Evolutionary conservation across 805 yeast genomes (phyloP).

Genomic region (Wickerhamomyces hampshirensis): DNA sequence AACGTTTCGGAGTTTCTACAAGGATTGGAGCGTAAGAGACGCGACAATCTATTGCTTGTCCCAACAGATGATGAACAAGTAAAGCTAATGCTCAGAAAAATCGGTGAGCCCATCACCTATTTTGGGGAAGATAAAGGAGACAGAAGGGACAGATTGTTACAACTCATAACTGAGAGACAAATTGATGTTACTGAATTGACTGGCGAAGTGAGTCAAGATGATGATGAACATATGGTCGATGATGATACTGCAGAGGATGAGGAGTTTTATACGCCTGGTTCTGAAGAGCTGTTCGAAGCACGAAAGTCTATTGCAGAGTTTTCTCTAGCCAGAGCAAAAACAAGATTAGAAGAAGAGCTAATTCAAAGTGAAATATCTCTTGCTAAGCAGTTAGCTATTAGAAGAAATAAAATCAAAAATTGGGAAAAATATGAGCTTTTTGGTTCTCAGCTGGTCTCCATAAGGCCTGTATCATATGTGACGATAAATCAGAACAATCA

Average conservation of each 20-base stretch:
- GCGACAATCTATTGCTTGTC: conserved; percentile 28
- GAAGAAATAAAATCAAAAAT: conserved; percentile 38
- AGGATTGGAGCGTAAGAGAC: conserved; percentile 24
- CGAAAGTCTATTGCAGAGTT: conserved; percentile 47
- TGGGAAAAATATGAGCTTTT: conserved; percentile 36
- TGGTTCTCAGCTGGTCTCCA: conserved; percentile 70
- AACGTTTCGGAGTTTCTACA: conserved; percentile 25
- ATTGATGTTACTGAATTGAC: conserved; percentile 15
- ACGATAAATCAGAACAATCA: conserved; percentile 36
- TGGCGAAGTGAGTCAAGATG: conserved; percentile 11
- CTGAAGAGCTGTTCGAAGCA: conserved; percentile 42
- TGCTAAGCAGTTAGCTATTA: conserved; percentile 36
- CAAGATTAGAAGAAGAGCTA: conserved; percentile 35
- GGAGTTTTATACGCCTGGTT: conserved; percentile 83
- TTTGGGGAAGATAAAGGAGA: conserved; percentile 58
- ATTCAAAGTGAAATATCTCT: conserved; percentile 31
- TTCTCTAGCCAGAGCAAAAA: conserved; percentile 44
- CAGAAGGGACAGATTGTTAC: conserved; percentile 55
- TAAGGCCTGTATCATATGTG: conserved; percentile 63
- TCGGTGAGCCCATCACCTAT: conserved; percentile 53
- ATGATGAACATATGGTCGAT: conserved; percentile 16
- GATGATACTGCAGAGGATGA: conserved; percentile 53
- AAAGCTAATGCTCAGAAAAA: conserved; percentile 36
- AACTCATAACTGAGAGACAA: conserved; percentile 34
- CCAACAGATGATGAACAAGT: conserved; percentile 72